phyloP scores from a whole-genome alignment of 306 rosid genomes.

The Gillenia trifoliata region DNA sequence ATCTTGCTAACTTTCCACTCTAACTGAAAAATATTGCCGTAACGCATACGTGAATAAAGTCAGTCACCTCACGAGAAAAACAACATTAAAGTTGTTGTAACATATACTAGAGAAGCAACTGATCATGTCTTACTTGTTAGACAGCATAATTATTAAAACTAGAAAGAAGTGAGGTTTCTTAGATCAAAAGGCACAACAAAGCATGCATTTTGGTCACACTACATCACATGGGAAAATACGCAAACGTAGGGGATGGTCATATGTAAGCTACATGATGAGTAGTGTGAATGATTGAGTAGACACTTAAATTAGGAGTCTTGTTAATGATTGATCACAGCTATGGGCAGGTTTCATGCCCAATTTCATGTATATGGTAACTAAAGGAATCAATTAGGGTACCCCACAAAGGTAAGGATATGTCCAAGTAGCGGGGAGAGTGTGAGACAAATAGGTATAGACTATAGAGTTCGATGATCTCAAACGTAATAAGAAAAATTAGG shows the following conservation, averaged over 20 bases:
- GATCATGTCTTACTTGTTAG: not conserved
- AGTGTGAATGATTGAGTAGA: not conserved
- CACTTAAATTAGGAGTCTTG: not conserved
- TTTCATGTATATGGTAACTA: not conserved
- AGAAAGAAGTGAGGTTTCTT: not conserved
- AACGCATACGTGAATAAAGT: not conserved
- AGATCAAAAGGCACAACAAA: not conserved
- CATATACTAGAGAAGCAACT: not conserved
- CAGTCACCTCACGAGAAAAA: not conserved
- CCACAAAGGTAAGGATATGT: too few species aligned
- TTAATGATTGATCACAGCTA: not conserved
- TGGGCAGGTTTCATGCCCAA: not conserved
- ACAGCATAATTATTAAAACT: not conserved
- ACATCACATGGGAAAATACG: not conserved
- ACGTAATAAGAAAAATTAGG: too few species aligned
- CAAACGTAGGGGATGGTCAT: not conserved
- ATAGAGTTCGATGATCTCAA: too few species aligned
- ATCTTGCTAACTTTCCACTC: not conserved
- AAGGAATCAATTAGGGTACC: too few species aligned
- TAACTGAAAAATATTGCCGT: too few species aligned
- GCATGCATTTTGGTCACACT: not conserved
- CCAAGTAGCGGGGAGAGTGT: too few species aligned
- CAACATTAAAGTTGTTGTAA: not conserved
- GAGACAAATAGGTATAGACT: too few species aligned
- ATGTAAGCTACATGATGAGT: not conserved